Evolutionary conservation across 345 rosid species (phyloP), one percentile per base, ranked within the genome.

Genomic region (Microcos paniculata): DNA sequence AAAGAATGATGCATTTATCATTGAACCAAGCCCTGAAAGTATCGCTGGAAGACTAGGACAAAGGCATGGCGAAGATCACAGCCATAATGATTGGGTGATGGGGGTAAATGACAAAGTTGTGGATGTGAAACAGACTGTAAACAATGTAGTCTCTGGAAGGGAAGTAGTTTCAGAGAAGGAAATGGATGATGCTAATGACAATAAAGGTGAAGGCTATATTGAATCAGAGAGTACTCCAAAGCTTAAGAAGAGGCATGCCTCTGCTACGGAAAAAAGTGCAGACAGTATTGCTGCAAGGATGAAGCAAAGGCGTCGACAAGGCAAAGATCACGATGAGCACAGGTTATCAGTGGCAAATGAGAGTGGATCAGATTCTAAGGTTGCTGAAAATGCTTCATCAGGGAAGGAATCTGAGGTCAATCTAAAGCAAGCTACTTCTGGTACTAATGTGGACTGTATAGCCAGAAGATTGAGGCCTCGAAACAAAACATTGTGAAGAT

Each of bases 1-100:
- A 53, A 71, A 46, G 73, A 81, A 78, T 76, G 65, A 70, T 30
- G 78, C 69, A 15, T 9, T 45, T 40, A 24, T 78, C 42, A 31
- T 52, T 11, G 84, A 85, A 76, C 82, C 79, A 62, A 78, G 40
- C 77, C 84, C 78, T 18, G 79, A 87, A 30, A 81, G 87, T 57
- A 85, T 81, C 58, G 85, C 76, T 66, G 88, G 83, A 80, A 83
- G 92, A 83, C 76, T 87, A 30, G 80, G 90, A 62, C 86, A 55
- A 71, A 77, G 86, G 55, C 87, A 74, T 45, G 76, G 43, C 70
- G 43, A 23, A 43, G 49, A 16, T 67, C 72, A 26, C 62, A 74
- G 66, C 64, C 35, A 9, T n/a, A 28, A 72, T 69, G 72, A 65
- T 23, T 70, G 73, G 71, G 42, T 21, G 19, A 24, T 9, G 21